phyloP scores from a whole-genome alignment of 1,284 basidiomycete genomes.

The Puccinia horiana region DNA sequence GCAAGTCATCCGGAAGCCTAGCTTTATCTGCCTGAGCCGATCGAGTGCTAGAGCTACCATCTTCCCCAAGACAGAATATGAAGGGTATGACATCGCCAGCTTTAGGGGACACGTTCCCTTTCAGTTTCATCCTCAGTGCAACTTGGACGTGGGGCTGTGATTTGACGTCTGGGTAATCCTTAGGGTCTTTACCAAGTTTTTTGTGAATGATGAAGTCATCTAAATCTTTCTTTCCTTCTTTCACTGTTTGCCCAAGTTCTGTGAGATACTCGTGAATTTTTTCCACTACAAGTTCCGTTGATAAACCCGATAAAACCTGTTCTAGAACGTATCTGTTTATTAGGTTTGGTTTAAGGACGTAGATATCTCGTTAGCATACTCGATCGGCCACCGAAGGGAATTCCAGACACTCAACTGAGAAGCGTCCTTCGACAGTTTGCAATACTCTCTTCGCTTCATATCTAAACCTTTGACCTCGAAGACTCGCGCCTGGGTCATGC shows the following conservation, averaged over 20 bases:
- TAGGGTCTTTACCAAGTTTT: slow-evolving; percentile 88
- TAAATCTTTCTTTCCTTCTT: slow-evolving; percentile 72
- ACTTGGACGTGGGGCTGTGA: slow-evolving; percentile 92
- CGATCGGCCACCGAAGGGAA: not conserved
- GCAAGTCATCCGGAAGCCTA: slow-evolving; percentile 88
- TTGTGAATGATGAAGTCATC: slow-evolving; percentile 96
- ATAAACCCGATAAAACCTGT: slow-evolving; percentile 85
- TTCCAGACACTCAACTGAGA: slow-evolving; percentile 70
- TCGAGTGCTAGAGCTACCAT: slow-evolving; percentile 70
- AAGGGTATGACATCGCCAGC: slow-evolving; percentile 94
- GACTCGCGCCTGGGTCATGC: slow-evolving; percentile 52
- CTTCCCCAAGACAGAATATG: slow-evolving; percentile 81
- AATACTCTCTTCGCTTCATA: slow-evolving; percentile 98
- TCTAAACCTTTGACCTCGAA: slow-evolving; percentile 93
- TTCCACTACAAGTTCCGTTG: slow-evolving; percentile 83
- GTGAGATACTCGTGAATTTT: slow-evolving; percentile 89
- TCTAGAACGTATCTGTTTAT: slow-evolving; percentile 75
- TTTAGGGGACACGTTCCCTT: slow-evolving; percentile 72
- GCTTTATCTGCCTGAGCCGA: slow-evolving; percentile 84
- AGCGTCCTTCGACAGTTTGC: slow-evolving; percentile 82
- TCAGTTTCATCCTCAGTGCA: slow-evolving; percentile 83
- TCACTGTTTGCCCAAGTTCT: slow-evolving; percentile 73
- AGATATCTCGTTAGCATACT: not conserved
- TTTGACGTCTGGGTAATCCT: slow-evolving; percentile 94
- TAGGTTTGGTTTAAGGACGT: not conserved